Conservation (phyloP, 73 alveolate genomes). For the Tetrahymena borealis region DNA sequence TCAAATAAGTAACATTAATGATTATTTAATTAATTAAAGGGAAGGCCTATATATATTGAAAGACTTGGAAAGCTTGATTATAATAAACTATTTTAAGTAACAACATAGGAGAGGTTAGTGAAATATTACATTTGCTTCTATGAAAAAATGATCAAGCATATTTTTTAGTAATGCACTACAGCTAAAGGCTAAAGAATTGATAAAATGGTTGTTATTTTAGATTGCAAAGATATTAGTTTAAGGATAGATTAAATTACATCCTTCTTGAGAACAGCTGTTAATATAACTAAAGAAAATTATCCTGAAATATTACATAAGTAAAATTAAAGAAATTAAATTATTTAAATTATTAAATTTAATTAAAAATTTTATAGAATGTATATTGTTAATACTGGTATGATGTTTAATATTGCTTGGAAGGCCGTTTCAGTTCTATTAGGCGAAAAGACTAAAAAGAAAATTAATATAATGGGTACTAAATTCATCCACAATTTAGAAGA, state of each 20-base stretch:
- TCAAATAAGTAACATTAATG: neutral
- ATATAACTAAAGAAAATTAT: neutral
- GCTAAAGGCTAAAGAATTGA: neutral
- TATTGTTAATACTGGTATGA: neutral
- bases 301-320: constrained; percentile 15
- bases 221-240: neutral
- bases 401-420: neutral
- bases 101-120: constrained; percentile 56
- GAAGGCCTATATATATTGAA: constrained; percentile 55
- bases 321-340: neutral
- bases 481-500: neutral
- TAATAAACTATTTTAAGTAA: constrained; percentile 44
- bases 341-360: neutral
- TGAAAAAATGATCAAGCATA: neutral
- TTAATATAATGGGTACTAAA: neutral
- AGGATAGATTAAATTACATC: neutral
- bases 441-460: neutral
- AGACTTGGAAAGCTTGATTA: constrained; percentile 50
- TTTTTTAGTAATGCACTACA: neutral
- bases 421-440: neutral
- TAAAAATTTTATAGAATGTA: neutral
- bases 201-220: neutral
- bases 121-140: constrained; percentile 34
- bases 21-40: neutral
- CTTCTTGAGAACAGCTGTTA: neutral